Percentiles rank a stretch among this genome's conserved stretches.
phyloP scores from a whole-genome alignment of 2,329 filamentous ascomycete genomes.

The Phoma sp. region DNA sequence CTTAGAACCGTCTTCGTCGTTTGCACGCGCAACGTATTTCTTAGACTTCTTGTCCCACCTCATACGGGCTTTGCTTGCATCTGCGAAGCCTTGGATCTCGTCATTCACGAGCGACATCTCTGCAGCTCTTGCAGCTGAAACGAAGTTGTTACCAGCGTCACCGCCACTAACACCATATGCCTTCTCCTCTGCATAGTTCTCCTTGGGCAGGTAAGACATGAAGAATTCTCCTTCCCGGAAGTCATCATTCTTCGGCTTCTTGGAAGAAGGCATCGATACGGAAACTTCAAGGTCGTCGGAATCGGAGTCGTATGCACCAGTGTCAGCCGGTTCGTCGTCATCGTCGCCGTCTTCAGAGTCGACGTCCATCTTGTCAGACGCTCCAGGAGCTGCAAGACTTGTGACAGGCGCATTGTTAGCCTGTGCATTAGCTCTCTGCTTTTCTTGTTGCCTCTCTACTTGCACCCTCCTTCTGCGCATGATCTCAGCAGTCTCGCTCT shows the following conservation, averaged over 20 bases:
- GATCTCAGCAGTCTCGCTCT: conserved; percentile 71
- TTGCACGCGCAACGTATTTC: conserved; percentile 89
- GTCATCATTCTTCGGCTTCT: conserved; percentile 49
- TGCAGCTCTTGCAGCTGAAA: conserved; percentile 82
- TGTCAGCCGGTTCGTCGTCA: conserved; percentile 23
- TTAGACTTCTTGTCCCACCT: conserved; percentile 97
- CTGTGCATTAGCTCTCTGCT: conserved; percentile 49
- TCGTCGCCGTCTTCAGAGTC: conserved; percentile 48
- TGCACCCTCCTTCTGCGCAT: conserved; percentile 75
- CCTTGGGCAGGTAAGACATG: conserved; percentile 92
- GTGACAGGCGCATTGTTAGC: conserved; percentile 25
- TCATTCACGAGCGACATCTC: conserved; percentile 95
- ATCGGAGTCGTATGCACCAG: conserved; percentile 51
- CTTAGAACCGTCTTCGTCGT: conserved; percentile 91
- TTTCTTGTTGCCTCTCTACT: conserved; percentile 64
- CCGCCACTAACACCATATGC: conserved; percentile 93
- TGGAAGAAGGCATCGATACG: conserved; percentile 50
- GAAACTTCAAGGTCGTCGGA: conserved; percentile 61
- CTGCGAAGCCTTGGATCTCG: conserved; percentile 81
- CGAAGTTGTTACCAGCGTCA: conserved; percentile 69
- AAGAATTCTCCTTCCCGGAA: conserved; percentile 89
- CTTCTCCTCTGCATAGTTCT: conserved; percentile 84
- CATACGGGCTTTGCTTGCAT: conserved; percentile 75
- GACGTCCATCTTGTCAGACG: conserved; percentile 22
- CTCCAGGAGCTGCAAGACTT: conserved; percentile 10